Conservation (phyloP, 1,139 yeast genomes). For the Hyphopichia wangnamkhiaoensis region DNA sequence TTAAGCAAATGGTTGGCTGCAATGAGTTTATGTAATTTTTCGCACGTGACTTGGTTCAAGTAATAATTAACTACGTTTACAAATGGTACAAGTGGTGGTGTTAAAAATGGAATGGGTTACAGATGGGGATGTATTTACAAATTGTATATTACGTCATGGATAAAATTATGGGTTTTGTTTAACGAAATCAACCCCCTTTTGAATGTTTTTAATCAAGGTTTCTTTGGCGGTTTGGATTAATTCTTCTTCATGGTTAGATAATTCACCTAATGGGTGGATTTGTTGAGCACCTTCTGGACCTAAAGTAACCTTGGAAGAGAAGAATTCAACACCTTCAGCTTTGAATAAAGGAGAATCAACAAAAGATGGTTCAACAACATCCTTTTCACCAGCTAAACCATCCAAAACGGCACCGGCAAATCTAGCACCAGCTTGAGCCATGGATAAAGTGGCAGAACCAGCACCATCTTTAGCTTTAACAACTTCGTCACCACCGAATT, state of each 20-base stretch:
- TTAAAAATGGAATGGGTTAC: too few relatives aligned
- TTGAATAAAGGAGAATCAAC: constrained; percentile 51
- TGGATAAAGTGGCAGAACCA: constrained; percentile 92
- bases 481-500: constrained; percentile 97
- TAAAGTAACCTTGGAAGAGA: constrained; percentile 66
- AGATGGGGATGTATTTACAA: too few relatives aligned
- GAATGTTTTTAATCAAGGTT: constrained; percentile 56
- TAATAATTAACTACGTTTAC: too few relatives aligned
- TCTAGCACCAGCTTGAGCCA: constrained; percentile 95
- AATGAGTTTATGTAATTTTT: too few relatives aligned
- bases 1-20: too few relatives aligned
- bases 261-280: constrained; percentile 56
- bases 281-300: constrained; percentile 58
- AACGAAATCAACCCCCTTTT: constrained; percentile 60
- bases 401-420: constrained; percentile 64
- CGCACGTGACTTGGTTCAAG: too few relatives aligned
- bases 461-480: constrained; percentile 94
- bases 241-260: constrained; percentile 59
- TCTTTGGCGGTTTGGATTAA: constrained; percentile 56
- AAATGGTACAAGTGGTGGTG: too few relatives aligned
- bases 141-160: too few relatives aligned
- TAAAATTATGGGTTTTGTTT: constrained; percentile 47
- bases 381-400: constrained; percentile 53
- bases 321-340: constrained; percentile 56
- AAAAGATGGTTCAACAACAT: constrained; percentile 52